phyloP scores from a whole-genome alignment of 495 filamentous ascomycete species.

The Penicillium angulare region DNA sequence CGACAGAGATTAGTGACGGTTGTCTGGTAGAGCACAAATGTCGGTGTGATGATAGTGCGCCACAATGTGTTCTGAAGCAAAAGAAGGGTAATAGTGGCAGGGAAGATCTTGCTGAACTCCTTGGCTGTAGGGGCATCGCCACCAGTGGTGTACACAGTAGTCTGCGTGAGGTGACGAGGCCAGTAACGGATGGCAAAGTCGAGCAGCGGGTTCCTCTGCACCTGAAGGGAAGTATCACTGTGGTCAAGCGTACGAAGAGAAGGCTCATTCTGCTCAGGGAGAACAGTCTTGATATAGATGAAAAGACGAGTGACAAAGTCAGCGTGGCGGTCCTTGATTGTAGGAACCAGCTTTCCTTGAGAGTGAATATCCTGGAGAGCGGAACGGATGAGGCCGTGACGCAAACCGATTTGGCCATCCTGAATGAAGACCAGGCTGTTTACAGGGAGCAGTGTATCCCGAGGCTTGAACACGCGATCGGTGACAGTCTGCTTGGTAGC shows the following conservation, averaged over 20 bases:
- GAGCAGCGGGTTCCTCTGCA: conserved; percentile 28
- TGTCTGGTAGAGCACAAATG: conserved; percentile 21
- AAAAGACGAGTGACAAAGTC: conserved; percentile 32
- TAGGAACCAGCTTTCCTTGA: conserved; percentile 26
- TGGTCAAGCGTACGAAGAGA: conserved; percentile 25
- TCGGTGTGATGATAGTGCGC: conserved; percentile 29
- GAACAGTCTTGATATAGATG: conserved; percentile 27
- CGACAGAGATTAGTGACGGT: conserved; percentile 28
- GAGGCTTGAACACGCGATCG: conserved; percentile 20
- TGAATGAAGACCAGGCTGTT: conserved; percentile 30
- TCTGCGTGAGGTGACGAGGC: conserved; percentile 28
- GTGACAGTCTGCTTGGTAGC: conserved; percentile 26
- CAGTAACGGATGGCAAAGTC: conserved; percentile 41
- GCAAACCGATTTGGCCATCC: conserved; percentile 33
- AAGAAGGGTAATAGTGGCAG: conserved; percentile 23
- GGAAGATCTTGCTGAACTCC: conserved; percentile 29
- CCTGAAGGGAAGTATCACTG: conserved; percentile 14
- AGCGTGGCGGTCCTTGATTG: conserved; percentile 30
- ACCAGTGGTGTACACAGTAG: conserved; percentile 23
- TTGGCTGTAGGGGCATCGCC: conserved; percentile 25
- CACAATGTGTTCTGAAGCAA: conserved; percentile 33
- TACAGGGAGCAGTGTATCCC: conserved; percentile 23
- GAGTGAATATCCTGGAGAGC: conserved; percentile 29
- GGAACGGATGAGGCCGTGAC: conserved; percentile 30
- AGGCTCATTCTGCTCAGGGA: conserved; percentile 28